phyloP scores from a whole-genome alignment of 2,329 filamentous ascomycete genomes.

The Sporothrix variecibatus region DNA sequence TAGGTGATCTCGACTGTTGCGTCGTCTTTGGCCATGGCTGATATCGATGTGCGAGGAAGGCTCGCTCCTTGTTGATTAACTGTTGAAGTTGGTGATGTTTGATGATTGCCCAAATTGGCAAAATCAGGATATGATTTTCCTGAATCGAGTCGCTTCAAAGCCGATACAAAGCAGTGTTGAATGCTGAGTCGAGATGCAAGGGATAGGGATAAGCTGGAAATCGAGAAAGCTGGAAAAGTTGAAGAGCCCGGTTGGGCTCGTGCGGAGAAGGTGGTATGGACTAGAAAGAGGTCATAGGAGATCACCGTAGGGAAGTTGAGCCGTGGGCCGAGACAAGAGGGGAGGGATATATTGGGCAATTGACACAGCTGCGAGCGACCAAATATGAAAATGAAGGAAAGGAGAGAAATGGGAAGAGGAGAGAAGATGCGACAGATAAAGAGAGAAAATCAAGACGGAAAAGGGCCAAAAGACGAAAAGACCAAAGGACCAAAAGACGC shows the following conservation, averaged over 20 bases:
- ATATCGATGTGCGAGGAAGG: neutral
- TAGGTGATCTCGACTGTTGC: constrained; percentile 61
- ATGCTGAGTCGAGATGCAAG: constrained; percentile 9
- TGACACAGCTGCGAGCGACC: neutral
- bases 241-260: neutral
- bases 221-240: neutral
- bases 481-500: neutral
- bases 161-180: neutral
- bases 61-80: neutral
- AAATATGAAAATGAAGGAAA: neutral
- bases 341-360: neutral
- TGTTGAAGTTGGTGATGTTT: neutral
- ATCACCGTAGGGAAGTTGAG: neutral
- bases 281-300: neutral
- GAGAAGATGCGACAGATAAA: neutral
- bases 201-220: neutral
- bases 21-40: constrained; percentile 41
- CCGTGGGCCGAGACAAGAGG: neutral
- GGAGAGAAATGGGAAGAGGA: neutral
- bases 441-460: neutral
- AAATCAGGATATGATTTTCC: neutral
- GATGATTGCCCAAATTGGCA: neutral
- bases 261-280: constrained; percentile 11
- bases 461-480: neutral
- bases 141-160: neutral